These are phyloP conservation scores for Cantharellus anzutake DNA, from an alignment of 768 basidiomycete species.

Conservation along the genomic window DNA sequence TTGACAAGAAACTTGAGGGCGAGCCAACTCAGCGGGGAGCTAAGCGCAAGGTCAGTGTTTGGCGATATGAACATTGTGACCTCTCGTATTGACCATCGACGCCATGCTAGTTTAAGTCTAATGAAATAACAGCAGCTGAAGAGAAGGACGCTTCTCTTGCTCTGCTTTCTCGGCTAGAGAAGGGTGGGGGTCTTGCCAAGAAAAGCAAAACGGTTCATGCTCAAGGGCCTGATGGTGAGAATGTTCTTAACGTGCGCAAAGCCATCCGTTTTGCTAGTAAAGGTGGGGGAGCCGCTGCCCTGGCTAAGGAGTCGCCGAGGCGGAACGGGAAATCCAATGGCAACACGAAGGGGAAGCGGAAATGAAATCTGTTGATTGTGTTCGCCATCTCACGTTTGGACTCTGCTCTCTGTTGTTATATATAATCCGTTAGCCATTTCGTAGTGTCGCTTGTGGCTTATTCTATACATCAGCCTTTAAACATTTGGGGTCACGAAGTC, in stretches of 20 bases:
- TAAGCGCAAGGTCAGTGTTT: conserved; percentile 73
- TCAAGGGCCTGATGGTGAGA: conserved; percentile 25
- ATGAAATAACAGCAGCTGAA: conserved; percentile 38
- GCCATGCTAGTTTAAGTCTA: conserved; percentile 57
- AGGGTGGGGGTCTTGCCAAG: conserved; percentile 25
- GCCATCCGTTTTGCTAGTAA: conserved; percentile 63
- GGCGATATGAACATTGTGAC: not conserved
- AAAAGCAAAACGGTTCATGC: conserved; percentile 33
- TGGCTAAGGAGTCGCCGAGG: conserved; percentile 18
- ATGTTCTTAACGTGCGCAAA: conserved; percentile 70
- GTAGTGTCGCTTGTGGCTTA: too few species aligned
- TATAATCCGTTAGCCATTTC: too few species aligned
- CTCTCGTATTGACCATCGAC: not conserved
- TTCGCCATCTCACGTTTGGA: too few species aligned
- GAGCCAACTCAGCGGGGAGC: conserved; percentile 76
- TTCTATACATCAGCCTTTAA: too few species aligned
- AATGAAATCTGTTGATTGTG: too few species aligned
- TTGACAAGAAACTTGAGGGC: conserved; percentile 77
- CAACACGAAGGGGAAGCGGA: too few species aligned
- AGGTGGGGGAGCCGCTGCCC: conserved; percentile 41
- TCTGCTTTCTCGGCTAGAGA: conserved; percentile 61
- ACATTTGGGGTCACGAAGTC: too few species aligned
- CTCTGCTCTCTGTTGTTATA: too few species aligned
- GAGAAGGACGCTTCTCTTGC: conserved; percentile 62
- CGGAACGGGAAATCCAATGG: too few species aligned